phyloP scores from a whole-genome alignment of 192 early-diverging fungal species.

The Backusella mclennaniae region DNA sequence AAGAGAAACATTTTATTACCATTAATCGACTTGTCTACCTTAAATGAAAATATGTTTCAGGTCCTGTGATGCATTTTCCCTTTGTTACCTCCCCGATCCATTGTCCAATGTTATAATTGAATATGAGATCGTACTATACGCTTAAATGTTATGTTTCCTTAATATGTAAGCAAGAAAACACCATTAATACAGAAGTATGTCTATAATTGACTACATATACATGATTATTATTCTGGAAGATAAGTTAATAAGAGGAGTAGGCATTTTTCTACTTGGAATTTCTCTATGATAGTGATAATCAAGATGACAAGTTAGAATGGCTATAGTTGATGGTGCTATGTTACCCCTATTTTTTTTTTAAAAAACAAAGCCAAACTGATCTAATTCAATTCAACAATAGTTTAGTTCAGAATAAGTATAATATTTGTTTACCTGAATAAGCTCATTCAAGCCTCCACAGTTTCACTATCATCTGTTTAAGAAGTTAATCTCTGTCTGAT shows the following conservation, averaged over 20 bases:
- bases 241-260: background rate
- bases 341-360: background rate
- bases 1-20: background rate
- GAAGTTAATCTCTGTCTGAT: slow-evolving; percentile 3
- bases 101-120: background rate
- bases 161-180: background rate
- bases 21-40: background rate
- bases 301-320: background rate
- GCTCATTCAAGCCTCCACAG: background rate
- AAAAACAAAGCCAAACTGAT: background rate
- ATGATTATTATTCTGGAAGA: background rate
- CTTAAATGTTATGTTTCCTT: background rate
- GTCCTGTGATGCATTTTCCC: background rate
- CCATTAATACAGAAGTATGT: background rate
- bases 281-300: background rate
- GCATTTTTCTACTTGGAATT: background rate
- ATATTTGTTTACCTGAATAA: background rate
- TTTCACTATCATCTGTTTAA: background rate
- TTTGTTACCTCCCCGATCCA: background rate
- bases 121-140: background rate
- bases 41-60: background rate
- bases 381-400: background rate
- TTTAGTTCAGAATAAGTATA: background rate
- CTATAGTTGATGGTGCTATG: background rate
- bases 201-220: background rate